Percentiles rank a stretch among this genome's conserved stretches.
phyloP scores from a whole-genome alignment of 768 basidiomycete genomes.

The Cystobasidiopsis lactophilus region DNA sequence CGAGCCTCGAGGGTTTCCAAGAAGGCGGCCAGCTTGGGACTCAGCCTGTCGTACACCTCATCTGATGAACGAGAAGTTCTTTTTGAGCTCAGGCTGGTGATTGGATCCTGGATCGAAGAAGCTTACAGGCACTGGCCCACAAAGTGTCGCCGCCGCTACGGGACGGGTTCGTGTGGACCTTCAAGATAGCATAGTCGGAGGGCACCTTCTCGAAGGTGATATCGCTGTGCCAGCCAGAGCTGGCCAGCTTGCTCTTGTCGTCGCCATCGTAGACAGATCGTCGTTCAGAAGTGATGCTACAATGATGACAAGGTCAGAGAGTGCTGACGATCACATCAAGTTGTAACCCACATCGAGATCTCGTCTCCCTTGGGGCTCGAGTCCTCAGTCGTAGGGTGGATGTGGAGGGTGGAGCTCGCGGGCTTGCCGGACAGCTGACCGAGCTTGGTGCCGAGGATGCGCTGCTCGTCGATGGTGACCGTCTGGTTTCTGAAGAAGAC shows the following conservation, averaged over 20 bases:
- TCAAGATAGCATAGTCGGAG: slow-evolving; percentile 37
- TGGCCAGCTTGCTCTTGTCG: slow-evolving; percentile 4
- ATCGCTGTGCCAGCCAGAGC: not conserved
- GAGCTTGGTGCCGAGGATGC: slow-evolving; percentile 30
- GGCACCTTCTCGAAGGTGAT: slow-evolving; percentile 23
- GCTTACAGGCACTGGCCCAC: slow-evolving; percentile 20
- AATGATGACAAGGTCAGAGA: too few species aligned
- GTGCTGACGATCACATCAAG: too few species aligned
- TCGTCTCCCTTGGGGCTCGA: too few species aligned
- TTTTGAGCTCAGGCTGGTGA: not conserved
- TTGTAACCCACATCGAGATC: too few species aligned
- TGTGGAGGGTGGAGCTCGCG: slow-evolving; percentile 31
- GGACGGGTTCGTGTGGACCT: slow-evolving; percentile 23
- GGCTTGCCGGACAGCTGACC: slow-evolving; percentile 35
- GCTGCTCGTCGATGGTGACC: not conserved
- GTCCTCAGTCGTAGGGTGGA: slow-evolving; percentile 28
- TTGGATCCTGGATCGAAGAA: not conserved
- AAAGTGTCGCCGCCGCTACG: slow-evolving; percentile 28
- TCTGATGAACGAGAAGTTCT: too few species aligned
- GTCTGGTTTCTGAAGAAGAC: slow-evolving; percentile 40
- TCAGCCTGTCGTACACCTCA: slow-evolving; percentile 43
- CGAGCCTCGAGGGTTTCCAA: slow-evolving; percentile 38
- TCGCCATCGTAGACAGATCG: slow-evolving; percentile 5
- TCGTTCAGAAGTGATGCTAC: not conserved
- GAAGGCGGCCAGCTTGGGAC: slow-evolving; percentile 32